Evolutionary conservation across 1,284 basidiomycete genomes (phyloP).

Genomic region (Malassezia brasiliensis): DNA sequence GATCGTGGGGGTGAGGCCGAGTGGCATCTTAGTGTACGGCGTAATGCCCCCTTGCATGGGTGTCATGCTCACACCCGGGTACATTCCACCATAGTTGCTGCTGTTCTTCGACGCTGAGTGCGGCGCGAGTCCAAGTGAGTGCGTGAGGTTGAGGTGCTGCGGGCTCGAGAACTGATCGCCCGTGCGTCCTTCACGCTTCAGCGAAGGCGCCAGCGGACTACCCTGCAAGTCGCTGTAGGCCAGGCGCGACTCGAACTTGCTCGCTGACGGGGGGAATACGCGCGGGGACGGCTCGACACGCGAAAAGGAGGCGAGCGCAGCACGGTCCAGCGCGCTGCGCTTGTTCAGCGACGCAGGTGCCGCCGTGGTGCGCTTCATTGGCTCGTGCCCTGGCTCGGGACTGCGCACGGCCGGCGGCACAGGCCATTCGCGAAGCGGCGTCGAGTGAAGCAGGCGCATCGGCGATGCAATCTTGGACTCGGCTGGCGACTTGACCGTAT

Average conservation of each 20-base stretch:
- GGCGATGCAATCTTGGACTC: constrained; percentile 9
- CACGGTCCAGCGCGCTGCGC: constrained; percentile 15
- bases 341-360: constrained; percentile 9
- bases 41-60: constrained; percentile 20
- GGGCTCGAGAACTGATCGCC: constrained; percentile 38
- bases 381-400: not conserved
- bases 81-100: not conserved
- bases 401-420: not conserved
- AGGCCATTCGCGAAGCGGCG: constrained; percentile 12
- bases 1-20: constrained; percentile 32
- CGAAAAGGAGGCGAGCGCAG: constrained; percentile 22
- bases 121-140: constrained; percentile 35
- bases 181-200: not conserved
- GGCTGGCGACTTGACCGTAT: constrained; percentile 8
- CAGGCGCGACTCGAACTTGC: not conserved
- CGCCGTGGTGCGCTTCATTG: not conserved
- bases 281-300: constrained; percentile 14
- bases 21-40: constrained; percentile 16
- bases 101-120: constrained; percentile 26
- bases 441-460: constrained; percentile 2
- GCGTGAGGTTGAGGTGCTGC: constrained; percentile 41
- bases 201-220: not conserved
- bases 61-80: constrained; percentile 13
- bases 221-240: constrained; percentile 1
- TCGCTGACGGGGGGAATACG: not conserved